Evolutionary conservation across 2,329 filamentous ascomycete genomes (phyloP).

Genomic region (Stagonosporopsis tanaceti): DNA sequence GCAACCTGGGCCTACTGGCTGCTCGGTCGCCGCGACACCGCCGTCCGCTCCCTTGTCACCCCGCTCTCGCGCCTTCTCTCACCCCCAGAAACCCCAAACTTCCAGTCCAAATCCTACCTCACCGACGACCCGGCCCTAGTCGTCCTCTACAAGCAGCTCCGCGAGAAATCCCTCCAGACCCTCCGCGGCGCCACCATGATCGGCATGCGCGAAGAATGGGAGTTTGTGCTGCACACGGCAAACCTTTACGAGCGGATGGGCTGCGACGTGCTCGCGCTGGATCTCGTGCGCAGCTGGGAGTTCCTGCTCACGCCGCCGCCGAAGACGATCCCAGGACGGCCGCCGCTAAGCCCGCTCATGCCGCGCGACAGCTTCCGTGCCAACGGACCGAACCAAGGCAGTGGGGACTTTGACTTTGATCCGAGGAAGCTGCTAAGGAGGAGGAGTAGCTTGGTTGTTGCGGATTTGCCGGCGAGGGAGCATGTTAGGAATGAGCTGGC

Average conservation of each 20-base stretch:
- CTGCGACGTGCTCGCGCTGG: slow-evolving; percentile 86
- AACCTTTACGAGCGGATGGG: slow-evolving; percentile 89
- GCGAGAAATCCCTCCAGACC: slow-evolving; percentile 82
- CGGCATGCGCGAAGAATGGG: slow-evolving; percentile 81
- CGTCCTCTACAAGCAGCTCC: slow-evolving; percentile 84
- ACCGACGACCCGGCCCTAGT: slow-evolving; percentile 91
- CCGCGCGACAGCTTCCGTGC: slow-evolving; percentile 35
- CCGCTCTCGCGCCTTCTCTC: slow-evolving; percentile 79
- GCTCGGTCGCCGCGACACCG: slow-evolving; percentile 80
- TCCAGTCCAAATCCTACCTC: slow-evolving; percentile 80
- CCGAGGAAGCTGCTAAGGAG: slow-evolving; percentile 73
- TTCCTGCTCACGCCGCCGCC: slow-evolving; percentile 65
- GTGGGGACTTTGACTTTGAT: slow-evolving; percentile 57
- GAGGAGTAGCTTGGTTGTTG: slow-evolving; percentile 80
- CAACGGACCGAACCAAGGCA: slow-evolving; percentile 25
- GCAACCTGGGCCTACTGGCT: slow-evolving; percentile 97
- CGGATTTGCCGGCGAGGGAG: slow-evolving; percentile 66
- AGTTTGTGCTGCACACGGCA: slow-evolving; percentile 87
- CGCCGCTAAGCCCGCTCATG: slow-evolving; percentile 39
- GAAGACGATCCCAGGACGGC: slow-evolving; percentile 24
- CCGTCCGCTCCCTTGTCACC: slow-evolving; percentile 82
- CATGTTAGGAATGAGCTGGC: slow-evolving; percentile 32
- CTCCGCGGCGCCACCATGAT: slow-evolving; percentile 85
- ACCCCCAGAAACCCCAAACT: slow-evolving; percentile 71
- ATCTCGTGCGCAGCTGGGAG: slow-evolving; percentile 84